Percentiles rank a stretch among this genome's conserved stretches.
These are phyloP conservation scores for Pseudotsuga menziesii DNA, from an alignment of 75 land plant genomes.

Conservation along the genomic window DNA sequence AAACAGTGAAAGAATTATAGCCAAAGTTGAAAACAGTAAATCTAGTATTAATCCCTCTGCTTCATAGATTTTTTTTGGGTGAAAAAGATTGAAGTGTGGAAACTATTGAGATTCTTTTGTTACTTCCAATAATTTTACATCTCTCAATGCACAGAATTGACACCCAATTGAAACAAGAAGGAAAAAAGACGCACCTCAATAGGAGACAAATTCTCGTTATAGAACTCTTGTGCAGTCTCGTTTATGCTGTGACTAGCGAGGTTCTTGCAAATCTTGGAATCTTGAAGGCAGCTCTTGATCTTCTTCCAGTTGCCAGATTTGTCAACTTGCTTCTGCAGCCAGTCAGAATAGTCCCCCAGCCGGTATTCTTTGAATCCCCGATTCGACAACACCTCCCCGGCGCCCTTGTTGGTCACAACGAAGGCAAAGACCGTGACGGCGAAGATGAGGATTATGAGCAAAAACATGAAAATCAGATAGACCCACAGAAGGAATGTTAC, in stretches of 20 bases:
- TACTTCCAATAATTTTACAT: too few species aligned
- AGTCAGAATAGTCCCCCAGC: conserved; percentile 25
- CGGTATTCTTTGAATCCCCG: conserved; percentile 32
- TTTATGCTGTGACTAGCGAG: background rate
- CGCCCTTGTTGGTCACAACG: conserved; percentile 37
- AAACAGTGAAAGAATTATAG: too few species aligned
- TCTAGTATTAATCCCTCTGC: too few species aligned
- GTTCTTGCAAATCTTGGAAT: conserved; percentile 22
- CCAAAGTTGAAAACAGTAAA: too few species aligned
- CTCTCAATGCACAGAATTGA: too few species aligned
- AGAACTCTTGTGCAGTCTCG: conserved; percentile 19
- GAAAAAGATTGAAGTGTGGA: too few species aligned
- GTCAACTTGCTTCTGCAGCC: conserved; percentile 19
- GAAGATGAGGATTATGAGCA: conserved; percentile 22
- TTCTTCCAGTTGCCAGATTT: conserved; percentile 18
- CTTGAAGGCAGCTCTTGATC: conserved; percentile 26
- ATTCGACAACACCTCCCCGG: conserved; percentile 18
- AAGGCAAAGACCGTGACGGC: conserved; percentile 27
- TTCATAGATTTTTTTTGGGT: too few species aligned
- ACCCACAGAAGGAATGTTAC: conserved; percentile 22
- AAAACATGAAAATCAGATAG: conserved; percentile 15
- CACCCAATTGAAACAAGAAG: too few species aligned
- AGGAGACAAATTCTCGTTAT: conserved; percentile 27
- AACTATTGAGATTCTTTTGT: too few species aligned
- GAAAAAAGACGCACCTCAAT: conserved; percentile 31